Evolutionary conservation across 306 rosid species (phyloP).

Genomic region (Quercus engelmannii): DNA sequence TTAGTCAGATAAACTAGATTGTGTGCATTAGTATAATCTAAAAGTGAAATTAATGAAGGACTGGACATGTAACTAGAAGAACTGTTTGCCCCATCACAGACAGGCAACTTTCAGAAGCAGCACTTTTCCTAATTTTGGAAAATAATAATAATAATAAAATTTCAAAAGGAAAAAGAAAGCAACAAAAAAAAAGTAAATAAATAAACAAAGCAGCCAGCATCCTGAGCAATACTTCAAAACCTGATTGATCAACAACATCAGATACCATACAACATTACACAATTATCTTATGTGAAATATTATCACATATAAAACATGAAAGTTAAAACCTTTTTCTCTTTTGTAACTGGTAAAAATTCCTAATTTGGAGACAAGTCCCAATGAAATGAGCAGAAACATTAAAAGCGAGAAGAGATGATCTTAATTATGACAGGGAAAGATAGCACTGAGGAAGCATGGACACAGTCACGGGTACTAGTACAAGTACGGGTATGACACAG

Average conservation of each 20-base stretch:
- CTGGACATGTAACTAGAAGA: not conserved
- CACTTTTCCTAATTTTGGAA: not conserved
- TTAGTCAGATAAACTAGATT: conserved; percentile 13
- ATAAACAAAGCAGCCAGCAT: no score
- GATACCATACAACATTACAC: not conserved
- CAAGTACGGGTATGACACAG: no score
- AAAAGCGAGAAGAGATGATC: no score
- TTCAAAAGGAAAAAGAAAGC: not conserved
- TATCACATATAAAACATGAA: not conserved
- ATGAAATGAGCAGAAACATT: no score
- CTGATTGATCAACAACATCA: not conserved
- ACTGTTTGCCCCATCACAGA: not conserved
- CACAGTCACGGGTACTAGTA: no score
- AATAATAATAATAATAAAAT: not conserved
- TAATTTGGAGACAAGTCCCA: no score
- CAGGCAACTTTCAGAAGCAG: not conserved
- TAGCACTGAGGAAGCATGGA: no score
- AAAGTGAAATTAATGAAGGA: not conserved
- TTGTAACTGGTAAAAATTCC: no score
- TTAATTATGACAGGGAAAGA: no score
- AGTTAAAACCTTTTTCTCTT: no score
- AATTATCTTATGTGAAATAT: not conserved
- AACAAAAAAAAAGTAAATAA: not conserved
- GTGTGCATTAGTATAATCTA: not conserved
- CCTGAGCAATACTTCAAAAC: not conserved